Percentiles rank a stretch among this genome's conserved stretches.
These are phyloP conservation scores for Lichtheimia ornata DNA, from an alignment of 371 early-diverging fungal genomes.

Conservation along the genomic window DNA sequence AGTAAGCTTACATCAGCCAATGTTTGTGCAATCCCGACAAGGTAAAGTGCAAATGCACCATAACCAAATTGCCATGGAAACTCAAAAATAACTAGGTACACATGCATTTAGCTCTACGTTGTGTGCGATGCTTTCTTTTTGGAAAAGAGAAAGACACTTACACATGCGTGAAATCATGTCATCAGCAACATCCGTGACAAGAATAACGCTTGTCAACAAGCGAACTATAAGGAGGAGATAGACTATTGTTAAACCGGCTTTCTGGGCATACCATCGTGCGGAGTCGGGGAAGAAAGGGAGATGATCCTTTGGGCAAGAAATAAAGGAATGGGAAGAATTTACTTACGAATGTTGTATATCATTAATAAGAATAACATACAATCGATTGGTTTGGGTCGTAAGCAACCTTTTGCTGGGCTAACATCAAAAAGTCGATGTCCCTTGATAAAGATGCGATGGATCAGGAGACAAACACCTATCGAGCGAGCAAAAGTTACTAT, in stretches of 20 bases:
- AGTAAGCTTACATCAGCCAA: conserved; percentile 18
- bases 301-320: not conserved
- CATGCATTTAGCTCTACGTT: not conserved
- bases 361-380: conserved; percentile 20
- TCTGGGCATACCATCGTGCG: not conserved
- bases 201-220: conserved; percentile 21
- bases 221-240: conserved; percentile 15
- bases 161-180: conserved; percentile 24
- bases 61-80: conserved; percentile 28
- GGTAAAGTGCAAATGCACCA: conserved; percentile 22
- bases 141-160: conserved; percentile 7
- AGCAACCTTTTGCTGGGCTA: conserved; percentile 15
- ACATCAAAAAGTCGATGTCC: conserved; percentile 25
- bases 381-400: conserved; percentile 29
- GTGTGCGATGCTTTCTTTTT: conserved; percentile 2
- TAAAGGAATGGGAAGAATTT: not conserved
- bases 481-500: not conserved
- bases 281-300: not conserved
- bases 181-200: conserved; percentile 24
- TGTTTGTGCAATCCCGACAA: conserved; percentile 32
- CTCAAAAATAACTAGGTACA: conserved; percentile 12
- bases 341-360: conserved; percentile 24
- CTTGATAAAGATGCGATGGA: conserved; percentile 20
- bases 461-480: conserved; percentile 10
- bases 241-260: too few relatives aligned